A percentile compares a stretch with the other conserved stretches of the same genome.
Evolutionary conservation across 441 rosid species (phyloP).

Genomic region (Adansonia gregorii): DNA sequence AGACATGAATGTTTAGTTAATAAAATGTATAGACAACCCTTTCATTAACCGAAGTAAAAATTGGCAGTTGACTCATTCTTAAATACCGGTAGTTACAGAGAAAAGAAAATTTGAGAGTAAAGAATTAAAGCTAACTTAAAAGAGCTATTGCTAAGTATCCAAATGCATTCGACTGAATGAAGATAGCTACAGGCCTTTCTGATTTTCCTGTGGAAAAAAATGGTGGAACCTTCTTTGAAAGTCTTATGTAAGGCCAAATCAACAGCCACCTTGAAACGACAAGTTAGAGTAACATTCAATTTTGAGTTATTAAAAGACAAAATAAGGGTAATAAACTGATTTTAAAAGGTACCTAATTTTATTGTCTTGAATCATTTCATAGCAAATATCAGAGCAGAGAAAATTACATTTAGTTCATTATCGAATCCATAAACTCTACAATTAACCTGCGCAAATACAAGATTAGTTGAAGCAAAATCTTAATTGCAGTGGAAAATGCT

Average conservation of each 20-base stretch:
- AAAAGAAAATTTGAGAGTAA: no score
- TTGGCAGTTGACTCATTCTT: no score
- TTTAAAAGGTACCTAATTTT: not conserved
- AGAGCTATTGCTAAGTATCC: not conserved
- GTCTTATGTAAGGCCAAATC: not conserved
- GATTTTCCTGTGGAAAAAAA: not conserved
- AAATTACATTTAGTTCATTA: not conserved
- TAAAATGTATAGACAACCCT: no score
- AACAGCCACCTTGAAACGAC: not conserved
- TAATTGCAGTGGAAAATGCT: not conserved
- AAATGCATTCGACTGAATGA: not conserved
- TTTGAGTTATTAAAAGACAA: not conserved
- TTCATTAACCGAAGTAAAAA: no score
- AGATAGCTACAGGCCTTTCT: not conserved
- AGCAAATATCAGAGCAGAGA: not conserved
- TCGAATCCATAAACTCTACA: not conserved
- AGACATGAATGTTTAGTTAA: not conserved
- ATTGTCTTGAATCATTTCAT: not conserved
- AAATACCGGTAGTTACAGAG: no score
- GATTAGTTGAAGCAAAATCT: not conserved
- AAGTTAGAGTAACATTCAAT: not conserved
- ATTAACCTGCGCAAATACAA: no score
- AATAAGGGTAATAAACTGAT: not conserved
- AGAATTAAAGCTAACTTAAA: not conserved
- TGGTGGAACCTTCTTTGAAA: not conserved